Conservation (phyloP, 2,329 filamentous ascomycete species). For the Cryoendolithus antarcticus region DNA sequence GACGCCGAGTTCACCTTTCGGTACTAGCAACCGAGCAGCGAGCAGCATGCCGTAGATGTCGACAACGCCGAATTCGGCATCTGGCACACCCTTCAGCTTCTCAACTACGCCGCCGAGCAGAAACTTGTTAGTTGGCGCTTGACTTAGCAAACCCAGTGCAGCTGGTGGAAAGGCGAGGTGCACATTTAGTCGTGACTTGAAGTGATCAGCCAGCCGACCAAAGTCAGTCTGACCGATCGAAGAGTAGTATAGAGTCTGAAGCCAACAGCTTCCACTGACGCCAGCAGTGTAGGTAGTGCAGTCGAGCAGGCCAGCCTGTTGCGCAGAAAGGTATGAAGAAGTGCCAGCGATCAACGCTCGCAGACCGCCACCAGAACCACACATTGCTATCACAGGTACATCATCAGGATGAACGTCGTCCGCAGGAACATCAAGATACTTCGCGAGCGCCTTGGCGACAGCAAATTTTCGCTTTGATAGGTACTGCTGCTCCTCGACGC, state of each 20-base stretch:
- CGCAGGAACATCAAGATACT: slow-evolving; percentile 67
- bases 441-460: slow-evolving; percentile 61
- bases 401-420: slow-evolving; percentile 82
- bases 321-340: slow-evolving; percentile 71
- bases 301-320: slow-evolving; percentile 82
- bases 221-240: slow-evolving; percentile 60
- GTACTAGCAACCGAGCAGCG: slow-evolving; percentile 72
- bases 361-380: slow-evolving; percentile 83
- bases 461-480: slow-evolving; percentile 54
- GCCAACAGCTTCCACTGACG: slow-evolving; percentile 92
- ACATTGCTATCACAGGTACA: slow-evolving; percentile 85
- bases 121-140: slow-evolving; percentile 84
- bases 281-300: slow-evolving; percentile 91
- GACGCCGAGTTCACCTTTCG: slow-evolving; percentile 68
- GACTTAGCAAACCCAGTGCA: slow-evolving; percentile 68
- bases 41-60: slow-evolving; percentile 85
- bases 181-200: slow-evolving; percentile 71
- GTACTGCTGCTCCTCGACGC: slow-evolving; percentile 70
- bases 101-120: slow-evolving; percentile 81
- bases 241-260: slow-evolving; percentile 78
- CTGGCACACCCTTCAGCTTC: slow-evolving; percentile 71
- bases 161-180: slow-evolving; percentile 89
- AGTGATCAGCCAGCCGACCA: slow-evolving; percentile 61
- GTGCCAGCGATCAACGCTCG: slow-evolving; percentile 82
- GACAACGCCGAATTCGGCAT: slow-evolving; percentile 77